Conservation (phyloP, 2,329 filamentous ascomycete genomes). For the Fusarium lateritium region DNA sequence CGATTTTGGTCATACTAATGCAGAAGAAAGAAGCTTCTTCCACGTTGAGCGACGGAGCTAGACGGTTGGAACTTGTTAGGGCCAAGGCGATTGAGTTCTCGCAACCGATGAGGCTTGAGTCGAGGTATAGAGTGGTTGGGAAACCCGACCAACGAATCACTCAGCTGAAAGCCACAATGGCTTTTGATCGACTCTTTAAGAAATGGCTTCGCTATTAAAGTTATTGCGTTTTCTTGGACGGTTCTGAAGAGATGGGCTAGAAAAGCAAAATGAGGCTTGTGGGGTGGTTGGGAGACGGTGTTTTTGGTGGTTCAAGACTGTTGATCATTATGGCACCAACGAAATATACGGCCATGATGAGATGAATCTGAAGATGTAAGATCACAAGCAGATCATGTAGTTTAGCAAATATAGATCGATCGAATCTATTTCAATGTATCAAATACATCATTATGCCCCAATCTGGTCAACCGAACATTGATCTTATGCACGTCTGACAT, state of each 20-base stretch:
- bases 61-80: constrained; percentile 2
- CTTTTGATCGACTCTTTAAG: background rate
- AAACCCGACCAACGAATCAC: constrained; percentile 9
- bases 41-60: background rate
- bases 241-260: background rate
- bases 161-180: constrained; percentile 19
- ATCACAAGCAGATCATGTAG: background rate
- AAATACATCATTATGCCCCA: constrained; percentile 23
- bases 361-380: background rate
- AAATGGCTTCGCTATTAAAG: background rate
- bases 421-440: constrained; percentile 8
- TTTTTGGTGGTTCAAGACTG: constrained; percentile 1
- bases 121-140: background rate
- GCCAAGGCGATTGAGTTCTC: constrained; percentile 5
- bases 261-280: constrained; percentile 13
- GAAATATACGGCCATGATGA: background rate
- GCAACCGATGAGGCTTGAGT: constrained; percentile 13
- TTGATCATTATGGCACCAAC: background rate
- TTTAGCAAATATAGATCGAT: background rate
- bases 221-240: background rate
- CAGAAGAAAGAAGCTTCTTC: constrained; percentile 8
- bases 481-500: constrained; percentile 37
- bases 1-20: constrained; percentile 2
- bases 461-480: constrained; percentile 3
- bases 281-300: constrained; percentile 11